phyloP scores from a whole-genome alignment of 2,329 filamentous ascomycete species.

The Epichloe gansuensis region DNA sequence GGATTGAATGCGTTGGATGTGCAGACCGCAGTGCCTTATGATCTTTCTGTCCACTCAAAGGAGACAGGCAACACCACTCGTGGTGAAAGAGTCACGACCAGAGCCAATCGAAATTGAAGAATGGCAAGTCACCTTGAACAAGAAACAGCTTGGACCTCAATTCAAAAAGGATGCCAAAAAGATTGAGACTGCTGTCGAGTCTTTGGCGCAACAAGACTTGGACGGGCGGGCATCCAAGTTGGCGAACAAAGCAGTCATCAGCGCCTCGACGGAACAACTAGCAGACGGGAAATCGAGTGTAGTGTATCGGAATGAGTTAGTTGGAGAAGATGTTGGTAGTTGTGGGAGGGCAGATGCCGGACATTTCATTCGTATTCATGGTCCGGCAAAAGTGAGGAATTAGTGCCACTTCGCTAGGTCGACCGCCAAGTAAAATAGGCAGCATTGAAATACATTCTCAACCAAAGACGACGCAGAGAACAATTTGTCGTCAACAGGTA shows the following conservation, averaged over 20 bases:
- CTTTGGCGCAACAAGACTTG: conserved; percentile 45
- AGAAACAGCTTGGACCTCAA: conserved; percentile 54
- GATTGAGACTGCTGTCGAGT: conserved; percentile 48
- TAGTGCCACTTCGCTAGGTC: too few relatives aligned
- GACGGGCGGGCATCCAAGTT: conserved; percentile 35
- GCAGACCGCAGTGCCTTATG: conserved; percentile 57
- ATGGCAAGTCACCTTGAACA: conserved; percentile 50
- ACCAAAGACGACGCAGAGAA: too few relatives aligned
- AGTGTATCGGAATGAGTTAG: too few relatives aligned
- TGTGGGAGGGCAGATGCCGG: too few relatives aligned
- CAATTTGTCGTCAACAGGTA: too few relatives aligned
- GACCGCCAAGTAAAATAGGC: too few relatives aligned
- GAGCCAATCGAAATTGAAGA: conserved; percentile 50
- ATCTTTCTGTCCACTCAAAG: conserved; percentile 51
- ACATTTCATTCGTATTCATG: too few relatives aligned
- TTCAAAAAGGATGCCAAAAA: conserved; percentile 56
- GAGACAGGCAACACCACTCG: conserved; percentile 48
- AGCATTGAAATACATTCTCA: too few relatives aligned
- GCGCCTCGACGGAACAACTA: conserved; percentile 6
- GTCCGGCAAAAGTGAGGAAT: too few relatives aligned
- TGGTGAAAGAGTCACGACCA: conserved; percentile 42
- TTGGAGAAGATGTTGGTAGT: too few relatives aligned
- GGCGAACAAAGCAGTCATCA: conserved; percentile 5
- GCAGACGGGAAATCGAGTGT: conserved; percentile 5
- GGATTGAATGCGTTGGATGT: conserved; percentile 59